Percentiles rank a stretch among this genome's conserved stretches.
phyloP scores from a whole-genome alignment of 768 basidiomycete genomes.

The Mycena crocata region DNA sequence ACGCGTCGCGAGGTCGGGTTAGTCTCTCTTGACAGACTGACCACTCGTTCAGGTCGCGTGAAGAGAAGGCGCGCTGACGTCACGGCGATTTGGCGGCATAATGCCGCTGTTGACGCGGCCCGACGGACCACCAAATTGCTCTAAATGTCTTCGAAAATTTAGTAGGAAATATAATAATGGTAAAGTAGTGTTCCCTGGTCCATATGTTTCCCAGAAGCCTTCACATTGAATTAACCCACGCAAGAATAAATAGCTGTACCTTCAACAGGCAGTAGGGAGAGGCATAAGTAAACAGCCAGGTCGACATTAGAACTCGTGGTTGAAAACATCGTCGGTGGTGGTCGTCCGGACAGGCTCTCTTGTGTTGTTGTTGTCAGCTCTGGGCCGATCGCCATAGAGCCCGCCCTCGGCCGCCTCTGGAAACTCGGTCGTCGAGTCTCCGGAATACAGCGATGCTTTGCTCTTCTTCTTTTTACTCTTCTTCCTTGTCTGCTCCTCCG shows the following conservation, averaged over 20 bases:
- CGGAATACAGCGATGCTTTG: slow-evolving; percentile 53
- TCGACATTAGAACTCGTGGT: slow-evolving; percentile 70
- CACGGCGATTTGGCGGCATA: too few relatives aligned
- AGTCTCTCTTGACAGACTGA: too few relatives aligned
- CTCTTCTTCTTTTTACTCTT: slow-evolving; percentile 74
- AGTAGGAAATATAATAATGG: too few relatives aligned
- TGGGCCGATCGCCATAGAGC: slow-evolving; percentile 61
- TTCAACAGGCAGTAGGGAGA: background rate
- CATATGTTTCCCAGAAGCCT: too few relatives aligned
- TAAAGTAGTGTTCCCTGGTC: too few relatives aligned
- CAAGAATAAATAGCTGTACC: slow-evolving; percentile 10
- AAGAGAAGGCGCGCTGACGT: too few relatives aligned
- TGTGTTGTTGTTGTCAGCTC: slow-evolving; percentile 28
- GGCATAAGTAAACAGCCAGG: background rate
- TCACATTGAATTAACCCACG: background rate
- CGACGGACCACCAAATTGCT: too few relatives aligned
- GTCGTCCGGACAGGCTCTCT: slow-evolving; percentile 31
- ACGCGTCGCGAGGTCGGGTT: too few relatives aligned
- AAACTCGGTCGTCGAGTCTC: slow-evolving; percentile 59
- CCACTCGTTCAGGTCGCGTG: too few relatives aligned
- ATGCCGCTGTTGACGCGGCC: too few relatives aligned
- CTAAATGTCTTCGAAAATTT: too few relatives aligned
- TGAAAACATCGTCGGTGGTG: slow-evolving; percentile 63
- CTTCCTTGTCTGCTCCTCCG: slow-evolving; percentile 56
- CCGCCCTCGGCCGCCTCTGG: slow-evolving; percentile 82